These are phyloP conservation scores for Kodamaea arcana DNA, from an alignment of 1,139 yeast genomes.

Conservation along the genomic window DNA sequence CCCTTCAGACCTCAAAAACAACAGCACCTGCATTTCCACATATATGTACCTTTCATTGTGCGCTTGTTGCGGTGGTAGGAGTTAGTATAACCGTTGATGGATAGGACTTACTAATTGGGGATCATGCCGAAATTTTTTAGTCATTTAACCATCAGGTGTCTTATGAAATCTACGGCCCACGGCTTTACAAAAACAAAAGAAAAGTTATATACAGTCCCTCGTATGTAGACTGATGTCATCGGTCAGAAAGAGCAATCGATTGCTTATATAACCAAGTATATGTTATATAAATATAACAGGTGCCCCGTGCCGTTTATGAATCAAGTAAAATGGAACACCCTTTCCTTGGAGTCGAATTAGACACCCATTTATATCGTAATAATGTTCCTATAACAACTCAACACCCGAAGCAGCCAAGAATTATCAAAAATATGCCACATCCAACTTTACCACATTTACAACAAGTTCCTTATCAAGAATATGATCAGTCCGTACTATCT, in stretches of 20 bases:
- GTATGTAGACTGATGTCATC: background rate
- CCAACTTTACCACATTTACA: constrained; percentile 12
- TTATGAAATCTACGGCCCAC: no score
- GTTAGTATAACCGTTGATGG: background rate
- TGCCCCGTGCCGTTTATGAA: background rate
- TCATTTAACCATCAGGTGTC: no score
- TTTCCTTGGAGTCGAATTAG: constrained; percentile 26
- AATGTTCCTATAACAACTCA: constrained; percentile 1
- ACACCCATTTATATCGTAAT: constrained; percentile 6
- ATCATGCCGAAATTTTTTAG: no score
- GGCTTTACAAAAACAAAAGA: background rate
- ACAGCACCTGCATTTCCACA: background rate
- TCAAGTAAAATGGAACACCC: constrained; percentile 31
- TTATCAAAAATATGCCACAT: constrained; percentile 6
- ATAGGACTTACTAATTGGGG: no score
- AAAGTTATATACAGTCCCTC: no score
- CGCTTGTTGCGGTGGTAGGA: background rate
- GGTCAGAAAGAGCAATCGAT: background rate
- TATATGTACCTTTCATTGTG: background rate
- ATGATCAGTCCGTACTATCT: constrained; percentile 5
- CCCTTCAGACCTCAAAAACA: background rate
- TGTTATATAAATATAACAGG: background rate
- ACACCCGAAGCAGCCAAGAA: constrained; percentile 9
- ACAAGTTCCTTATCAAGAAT: constrained; percentile 20
- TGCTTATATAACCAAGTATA: background rate